phyloP scores from a whole-genome alignment of 1,284 basidiomycete genomes.

The Marasmius oreades region DNA sequence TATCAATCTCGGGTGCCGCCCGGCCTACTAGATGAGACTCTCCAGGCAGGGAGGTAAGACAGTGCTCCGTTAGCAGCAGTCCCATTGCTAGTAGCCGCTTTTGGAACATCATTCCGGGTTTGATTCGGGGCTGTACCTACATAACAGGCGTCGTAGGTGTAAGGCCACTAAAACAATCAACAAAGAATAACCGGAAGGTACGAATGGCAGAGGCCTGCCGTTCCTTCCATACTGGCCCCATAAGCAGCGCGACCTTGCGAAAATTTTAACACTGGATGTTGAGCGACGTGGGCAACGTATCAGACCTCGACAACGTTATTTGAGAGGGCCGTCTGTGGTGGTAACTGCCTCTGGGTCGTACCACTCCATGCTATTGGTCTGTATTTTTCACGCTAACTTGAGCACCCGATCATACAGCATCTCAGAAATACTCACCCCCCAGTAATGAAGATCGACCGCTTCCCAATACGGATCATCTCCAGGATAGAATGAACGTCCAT shows the following conservation, averaged over 20 bases:
- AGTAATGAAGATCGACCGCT: slow-evolving; percentile 59
- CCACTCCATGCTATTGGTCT: slow-evolving; percentile 53
- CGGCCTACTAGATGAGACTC: slow-evolving; percentile 78
- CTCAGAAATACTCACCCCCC: slow-evolving; percentile 30
- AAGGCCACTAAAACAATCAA: slow-evolving; percentile 55
- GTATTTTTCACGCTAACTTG: background rate
- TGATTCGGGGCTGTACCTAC: slow-evolving; percentile 67
- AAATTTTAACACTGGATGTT: slow-evolving; percentile 23
- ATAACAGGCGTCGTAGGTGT: slow-evolving; percentile 75
- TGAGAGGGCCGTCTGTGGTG: slow-evolving; percentile 76
- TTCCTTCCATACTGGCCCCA: slow-evolving; percentile 46
- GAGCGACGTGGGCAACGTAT: slow-evolving; percentile 12
- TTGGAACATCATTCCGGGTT: slow-evolving; percentile 40
- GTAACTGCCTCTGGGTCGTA: slow-evolving; percentile 80
- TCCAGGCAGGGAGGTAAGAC: slow-evolving; percentile 77
- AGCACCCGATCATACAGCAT: background rate
- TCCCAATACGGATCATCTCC: slow-evolving; percentile 77
- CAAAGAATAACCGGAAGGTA: slow-evolving; percentile 7
- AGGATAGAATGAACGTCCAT: slow-evolving; percentile 78
- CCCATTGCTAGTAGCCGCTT: slow-evolving; percentile 43
- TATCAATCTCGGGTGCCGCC: slow-evolving; percentile 77
- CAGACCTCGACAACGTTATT: slow-evolving; percentile 65
- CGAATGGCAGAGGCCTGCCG: slow-evolving; percentile 28
- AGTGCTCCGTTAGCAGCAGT: slow-evolving; percentile 34
- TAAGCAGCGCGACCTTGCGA: slow-evolving; percentile 48